A percentile compares a stretch with the other conserved stretches of the same genome.
These are phyloP conservation scores for Xylariaceae sp. DNA, from an alignment of 2,329 filamentous ascomycete genomes.

Conservation along the genomic window DNA sequence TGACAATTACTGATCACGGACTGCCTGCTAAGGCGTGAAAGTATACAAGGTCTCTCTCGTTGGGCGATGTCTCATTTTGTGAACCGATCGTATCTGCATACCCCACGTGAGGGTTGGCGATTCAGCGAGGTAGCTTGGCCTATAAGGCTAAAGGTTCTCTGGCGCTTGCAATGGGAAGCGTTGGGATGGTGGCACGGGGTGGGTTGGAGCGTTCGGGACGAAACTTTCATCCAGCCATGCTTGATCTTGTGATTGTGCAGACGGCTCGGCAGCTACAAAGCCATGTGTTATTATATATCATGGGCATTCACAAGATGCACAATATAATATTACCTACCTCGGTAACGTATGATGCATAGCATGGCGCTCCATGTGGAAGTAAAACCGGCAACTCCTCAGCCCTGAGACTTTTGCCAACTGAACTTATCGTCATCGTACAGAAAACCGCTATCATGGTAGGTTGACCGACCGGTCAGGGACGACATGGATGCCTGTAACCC, in stretches of 20 bases:
- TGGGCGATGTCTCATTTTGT: not conserved
- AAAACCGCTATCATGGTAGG: conserved; percentile 3
- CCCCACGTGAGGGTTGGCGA: not conserved
- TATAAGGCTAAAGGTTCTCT: not conserved
- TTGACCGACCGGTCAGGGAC: conserved; percentile 21
- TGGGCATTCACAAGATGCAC: not conserved
- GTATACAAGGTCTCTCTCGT: not conserved
- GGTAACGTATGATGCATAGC: not conserved
- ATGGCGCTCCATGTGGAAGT: not conserved
- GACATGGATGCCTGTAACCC: conserved; percentile 11
- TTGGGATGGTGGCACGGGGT: not conserved
- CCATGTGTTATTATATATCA: conserved; percentile 12
- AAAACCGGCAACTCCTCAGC: conserved; percentile 1
- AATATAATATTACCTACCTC: not conserved
- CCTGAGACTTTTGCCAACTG: conserved; percentile 4
- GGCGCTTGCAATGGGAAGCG: not conserved
- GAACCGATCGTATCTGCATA: not conserved
- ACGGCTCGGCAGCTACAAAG: conserved; percentile 9
- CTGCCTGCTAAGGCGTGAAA: not conserved
- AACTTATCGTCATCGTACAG: conserved; percentile 1
- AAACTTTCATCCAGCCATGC: conserved; percentile 1
- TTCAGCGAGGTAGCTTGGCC: not conserved
- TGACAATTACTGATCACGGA: conserved; percentile 1
- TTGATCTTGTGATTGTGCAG: conserved; percentile 7
- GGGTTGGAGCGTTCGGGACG: not conserved